Evolutionary conservation across 2,329 filamentous ascomycete genomes (phyloP).

Genomic region (Aplosporella prunicola): DNA sequence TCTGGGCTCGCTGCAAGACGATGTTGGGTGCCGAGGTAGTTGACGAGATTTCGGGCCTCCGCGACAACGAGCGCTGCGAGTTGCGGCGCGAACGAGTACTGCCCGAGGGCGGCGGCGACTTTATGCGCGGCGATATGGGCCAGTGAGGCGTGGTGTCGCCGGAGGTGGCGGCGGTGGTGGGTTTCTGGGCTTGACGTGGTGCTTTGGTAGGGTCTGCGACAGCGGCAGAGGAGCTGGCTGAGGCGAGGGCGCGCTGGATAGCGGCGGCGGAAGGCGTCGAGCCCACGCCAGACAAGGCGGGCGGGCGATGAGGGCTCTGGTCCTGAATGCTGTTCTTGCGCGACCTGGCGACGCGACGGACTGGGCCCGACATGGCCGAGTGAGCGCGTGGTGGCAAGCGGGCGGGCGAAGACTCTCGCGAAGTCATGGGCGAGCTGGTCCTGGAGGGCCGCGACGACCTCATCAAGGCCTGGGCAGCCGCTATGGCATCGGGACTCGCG

Average conservation of each 20-base stretch:
- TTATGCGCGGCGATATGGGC: slow-evolving; percentile 68
- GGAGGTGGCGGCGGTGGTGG: slow-evolving; percentile 40
- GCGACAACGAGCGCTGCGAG: slow-evolving; percentile 23
- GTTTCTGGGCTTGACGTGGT: slow-evolving; percentile 56
- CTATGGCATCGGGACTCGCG: slow-evolving; percentile 23
- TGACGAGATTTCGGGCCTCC: slow-evolving; percentile 4
- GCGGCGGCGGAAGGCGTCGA: slow-evolving; percentile 51
- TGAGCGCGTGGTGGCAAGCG: slow-evolving; percentile 13
- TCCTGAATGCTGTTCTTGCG: slow-evolving; percentile 37
- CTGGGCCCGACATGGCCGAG: slow-evolving; percentile 6
- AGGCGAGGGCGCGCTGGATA: slow-evolving; percentile 58
- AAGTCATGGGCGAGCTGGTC: slow-evolving; percentile 35
- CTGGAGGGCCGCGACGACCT: slow-evolving; percentile 21
- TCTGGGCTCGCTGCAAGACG: slow-evolving; percentile 28
- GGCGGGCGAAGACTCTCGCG: slow-evolving; percentile 39
- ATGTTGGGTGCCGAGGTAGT: slow-evolving; percentile 32
- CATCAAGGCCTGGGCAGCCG: slow-evolving; percentile 15
- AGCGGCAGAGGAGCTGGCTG: slow-evolving; percentile 52
- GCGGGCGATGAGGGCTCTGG: slow-evolving; percentile 31
- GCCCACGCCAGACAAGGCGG: slow-evolving; percentile 24
- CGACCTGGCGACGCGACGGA: slow-evolving; percentile 23
- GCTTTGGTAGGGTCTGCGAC: slow-evolving; percentile 54
- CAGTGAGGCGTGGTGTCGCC: slow-evolving; percentile 52
- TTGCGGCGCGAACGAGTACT: slow-evolving; percentile 34
- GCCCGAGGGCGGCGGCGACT: slow-evolving; percentile 59